phyloP scores from a whole-genome alignment of 345 rosid species.

The Arabis hirsuta region DNA sequence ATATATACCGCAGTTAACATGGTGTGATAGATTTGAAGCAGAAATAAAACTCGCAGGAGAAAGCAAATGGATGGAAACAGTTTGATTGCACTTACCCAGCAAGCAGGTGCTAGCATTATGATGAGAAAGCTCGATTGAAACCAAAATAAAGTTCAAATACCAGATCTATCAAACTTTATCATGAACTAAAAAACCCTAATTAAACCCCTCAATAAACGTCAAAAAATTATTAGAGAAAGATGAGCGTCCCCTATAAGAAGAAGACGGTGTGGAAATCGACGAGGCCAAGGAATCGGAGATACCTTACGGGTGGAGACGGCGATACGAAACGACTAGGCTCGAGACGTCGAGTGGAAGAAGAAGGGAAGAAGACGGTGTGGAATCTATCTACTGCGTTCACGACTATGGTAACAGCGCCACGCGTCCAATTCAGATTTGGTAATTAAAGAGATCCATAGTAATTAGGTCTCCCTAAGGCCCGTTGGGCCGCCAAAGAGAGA shows the following conservation, averaged over 20 bases:
- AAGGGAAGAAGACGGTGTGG: too few species aligned
- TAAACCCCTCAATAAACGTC: constrained; percentile 1
- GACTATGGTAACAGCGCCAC: constrained; percentile 19
- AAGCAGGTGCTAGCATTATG: not conserved
- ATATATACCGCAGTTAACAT: not conserved
- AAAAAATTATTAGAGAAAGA: too few species aligned
- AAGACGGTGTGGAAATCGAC: too few species aligned
- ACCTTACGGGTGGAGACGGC: not conserved
- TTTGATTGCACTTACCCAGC: not conserved
- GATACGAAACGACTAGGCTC: constrained; percentile 1
- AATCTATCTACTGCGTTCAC: not conserved
- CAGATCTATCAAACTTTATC: constrained; percentile 16
- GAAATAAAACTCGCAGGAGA: not conserved
- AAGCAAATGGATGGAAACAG: not conserved
- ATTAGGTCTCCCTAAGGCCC: constrained; percentile 25
- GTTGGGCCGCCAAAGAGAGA: constrained; percentile 31
- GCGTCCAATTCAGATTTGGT: not conserved
- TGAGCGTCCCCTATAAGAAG: too few species aligned
- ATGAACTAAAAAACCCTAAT: constrained; percentile 9
- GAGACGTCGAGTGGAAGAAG: too few species aligned
- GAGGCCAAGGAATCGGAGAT: not conserved
- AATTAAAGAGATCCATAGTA: not conserved
- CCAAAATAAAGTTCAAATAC: not conserved
- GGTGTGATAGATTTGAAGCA: not conserved
- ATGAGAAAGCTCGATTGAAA: not conserved